These are phyloP conservation scores for Backusella australiensis DNA, from an alignment of 192 early-diverging fungal species.

Conservation along the genomic window DNA sequence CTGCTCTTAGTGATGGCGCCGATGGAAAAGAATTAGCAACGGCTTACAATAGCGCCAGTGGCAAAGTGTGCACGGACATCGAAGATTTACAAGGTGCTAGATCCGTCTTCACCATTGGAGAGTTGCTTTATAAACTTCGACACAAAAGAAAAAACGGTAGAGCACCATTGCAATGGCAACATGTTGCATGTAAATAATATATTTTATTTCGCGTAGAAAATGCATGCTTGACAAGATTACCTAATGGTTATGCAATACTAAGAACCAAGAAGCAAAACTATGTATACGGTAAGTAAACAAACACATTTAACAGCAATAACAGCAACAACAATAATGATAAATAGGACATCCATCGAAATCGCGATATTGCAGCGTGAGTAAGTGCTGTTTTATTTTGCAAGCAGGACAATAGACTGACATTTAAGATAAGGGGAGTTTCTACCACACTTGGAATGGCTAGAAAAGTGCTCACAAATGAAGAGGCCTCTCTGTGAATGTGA, in stretches of 20 bases:
- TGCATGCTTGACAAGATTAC: neutral
- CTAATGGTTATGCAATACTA: neutral
- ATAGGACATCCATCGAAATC: neutral
- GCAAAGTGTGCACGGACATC: no score
- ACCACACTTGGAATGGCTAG: neutral
- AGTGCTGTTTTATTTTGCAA: neutral
- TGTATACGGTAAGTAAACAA: neutral
- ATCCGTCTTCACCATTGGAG: neutral
- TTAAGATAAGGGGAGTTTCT: neutral
- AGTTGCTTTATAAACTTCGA: neutral
- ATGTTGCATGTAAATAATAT: neutral
- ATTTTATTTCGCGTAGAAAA: neutral
- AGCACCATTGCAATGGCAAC: neutral
- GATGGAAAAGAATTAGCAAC: neutral
- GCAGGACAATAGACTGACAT: neutral
- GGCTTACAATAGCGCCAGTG: no score
- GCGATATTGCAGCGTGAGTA: neutral
- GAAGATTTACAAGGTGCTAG: no score
- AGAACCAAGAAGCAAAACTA: neutral
- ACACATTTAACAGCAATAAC: neutral
- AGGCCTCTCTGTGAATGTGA: neutral
- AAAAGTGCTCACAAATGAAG: neutral
- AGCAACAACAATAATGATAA: neutral
- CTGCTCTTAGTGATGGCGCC: neutral
- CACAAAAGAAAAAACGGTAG: neutral